Conservation (phyloP, 164 flowering plant species). For the Sedum album region DNA sequence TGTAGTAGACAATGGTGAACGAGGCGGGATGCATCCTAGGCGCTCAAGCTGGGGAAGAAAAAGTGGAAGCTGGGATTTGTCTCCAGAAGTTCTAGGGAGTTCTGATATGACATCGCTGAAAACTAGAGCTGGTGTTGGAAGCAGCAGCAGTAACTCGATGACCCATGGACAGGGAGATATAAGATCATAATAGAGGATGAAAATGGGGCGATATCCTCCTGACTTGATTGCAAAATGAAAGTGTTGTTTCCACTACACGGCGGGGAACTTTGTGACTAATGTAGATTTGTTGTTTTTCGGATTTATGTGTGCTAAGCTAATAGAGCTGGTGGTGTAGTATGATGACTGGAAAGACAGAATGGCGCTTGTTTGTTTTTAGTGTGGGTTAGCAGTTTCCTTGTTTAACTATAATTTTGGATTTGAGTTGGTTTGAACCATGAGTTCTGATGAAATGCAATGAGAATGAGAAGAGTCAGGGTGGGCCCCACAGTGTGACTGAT, state of each 20-base stretch:
- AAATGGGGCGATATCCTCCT: background rate
- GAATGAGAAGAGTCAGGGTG: too few species aligned
- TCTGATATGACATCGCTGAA: slow-evolving; percentile 34
- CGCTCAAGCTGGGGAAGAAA: slow-evolving; percentile 89
- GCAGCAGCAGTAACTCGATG: slow-evolving; percentile 31
- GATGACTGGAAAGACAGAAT: background rate
- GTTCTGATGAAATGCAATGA: background rate
- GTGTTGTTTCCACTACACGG: background rate
- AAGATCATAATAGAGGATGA: slow-evolving; percentile 25
- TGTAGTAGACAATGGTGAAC: slow-evolving; percentile 48
- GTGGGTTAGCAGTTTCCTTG: background rate
- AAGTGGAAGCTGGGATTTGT: slow-evolving; percentile 94
- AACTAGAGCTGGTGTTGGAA: slow-evolving; percentile 44
- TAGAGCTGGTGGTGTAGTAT: background rate
- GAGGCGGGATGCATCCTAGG: slow-evolving; percentile 52
- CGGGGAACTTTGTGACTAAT: background rate
- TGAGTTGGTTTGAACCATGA: background rate
- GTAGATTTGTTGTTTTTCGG: background rate
- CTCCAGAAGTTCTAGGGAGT: slow-evolving; percentile 59
- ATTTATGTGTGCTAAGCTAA: background rate
- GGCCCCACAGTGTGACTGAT: too few species aligned
- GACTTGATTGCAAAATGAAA: background rate
- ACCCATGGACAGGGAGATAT: background rate
- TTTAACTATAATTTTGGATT: background rate
- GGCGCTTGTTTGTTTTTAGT: background rate